A percentile compares a stretch with the other conserved stretches of the same genome.
Conservation (phyloP, 257 asterid species). For the Thymus mandschuricus region DNA sequence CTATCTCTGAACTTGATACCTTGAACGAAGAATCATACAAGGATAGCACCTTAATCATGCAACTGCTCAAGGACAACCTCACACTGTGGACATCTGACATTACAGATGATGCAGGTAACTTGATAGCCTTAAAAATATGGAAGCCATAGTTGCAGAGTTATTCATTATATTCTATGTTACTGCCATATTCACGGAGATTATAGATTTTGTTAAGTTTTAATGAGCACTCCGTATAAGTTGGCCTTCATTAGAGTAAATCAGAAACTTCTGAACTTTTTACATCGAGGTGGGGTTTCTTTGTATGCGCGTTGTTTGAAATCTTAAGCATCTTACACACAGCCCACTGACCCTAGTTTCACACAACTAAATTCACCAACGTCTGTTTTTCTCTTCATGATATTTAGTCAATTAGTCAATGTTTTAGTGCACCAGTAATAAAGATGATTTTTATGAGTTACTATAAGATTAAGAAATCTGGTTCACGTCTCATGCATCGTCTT, state of each 20-base stretch:
- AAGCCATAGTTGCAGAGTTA: neutral
- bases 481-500: neutral
- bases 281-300: too few relatives aligned
- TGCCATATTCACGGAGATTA: too few relatives aligned
- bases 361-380: neutral
- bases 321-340: neutral
- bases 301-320: neutral
- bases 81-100: constrained; percentile 93
- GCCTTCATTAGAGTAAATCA: too few relatives aligned
- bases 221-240: too few relatives aligned
- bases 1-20: constrained; percentile 84
- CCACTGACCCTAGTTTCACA: neutral
- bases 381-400: neutral
- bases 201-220: too few relatives aligned
- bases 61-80: constrained; percentile 89
- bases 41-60: constrained; percentile 93
- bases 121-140: constrained; percentile 13
- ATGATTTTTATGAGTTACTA: neutral
- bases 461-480: neutral
- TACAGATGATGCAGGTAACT: constrained; percentile 77
- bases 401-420: too few relatives aligned
- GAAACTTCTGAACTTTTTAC: too few relatives aligned
- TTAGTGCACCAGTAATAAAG: neutral
- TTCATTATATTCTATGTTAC: too few relatives aligned
- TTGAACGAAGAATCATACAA: constrained; percentile 90